Evolutionary conservation across 345 rosid genomes (phyloP).

Genomic region (Eucalyptus lansdowneana): DNA sequence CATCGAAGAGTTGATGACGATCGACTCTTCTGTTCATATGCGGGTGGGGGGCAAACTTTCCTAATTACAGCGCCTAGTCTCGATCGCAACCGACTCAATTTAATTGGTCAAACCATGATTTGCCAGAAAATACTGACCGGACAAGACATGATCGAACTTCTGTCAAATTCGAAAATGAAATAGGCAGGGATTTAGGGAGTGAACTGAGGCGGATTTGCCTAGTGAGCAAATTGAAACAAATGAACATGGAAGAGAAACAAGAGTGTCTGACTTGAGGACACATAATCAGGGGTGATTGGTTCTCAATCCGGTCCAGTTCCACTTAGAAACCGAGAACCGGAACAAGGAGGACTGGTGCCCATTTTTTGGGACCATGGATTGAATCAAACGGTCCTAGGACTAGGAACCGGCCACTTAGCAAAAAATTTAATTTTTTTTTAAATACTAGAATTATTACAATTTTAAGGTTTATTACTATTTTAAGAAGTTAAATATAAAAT

Average conservation of each 20-base stretch:
- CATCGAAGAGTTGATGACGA: background rate
- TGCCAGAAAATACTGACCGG: background rate
- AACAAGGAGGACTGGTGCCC: rapidly evolving
- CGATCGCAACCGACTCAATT: background rate
- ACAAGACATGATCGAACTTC: background rate
- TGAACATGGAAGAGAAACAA: background rate
- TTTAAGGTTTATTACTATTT: too few relatives aligned
- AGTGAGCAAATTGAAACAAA: background rate
- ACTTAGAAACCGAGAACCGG: rapidly evolving
- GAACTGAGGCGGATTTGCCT: background rate
- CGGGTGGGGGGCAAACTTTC: background rate
- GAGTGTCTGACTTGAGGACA: rapidly evolving
- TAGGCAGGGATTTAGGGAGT: background rate
- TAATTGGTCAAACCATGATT: background rate
- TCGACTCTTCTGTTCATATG: background rate
- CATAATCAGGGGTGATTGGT: too few relatives aligned
- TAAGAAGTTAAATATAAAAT: too few relatives aligned
- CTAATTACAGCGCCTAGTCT: background rate
- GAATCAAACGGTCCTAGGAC: rapidly evolving
- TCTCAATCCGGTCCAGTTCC: rapidly evolving
- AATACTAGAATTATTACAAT: too few relatives aligned
- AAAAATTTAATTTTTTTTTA: too few relatives aligned
- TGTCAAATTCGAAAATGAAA: background rate
- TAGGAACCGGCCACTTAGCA: too few relatives aligned
- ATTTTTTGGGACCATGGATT: too few relatives aligned